Conservation (phyloP, 257 asterid species). For the Jaltomata sinuosa region DNA sequence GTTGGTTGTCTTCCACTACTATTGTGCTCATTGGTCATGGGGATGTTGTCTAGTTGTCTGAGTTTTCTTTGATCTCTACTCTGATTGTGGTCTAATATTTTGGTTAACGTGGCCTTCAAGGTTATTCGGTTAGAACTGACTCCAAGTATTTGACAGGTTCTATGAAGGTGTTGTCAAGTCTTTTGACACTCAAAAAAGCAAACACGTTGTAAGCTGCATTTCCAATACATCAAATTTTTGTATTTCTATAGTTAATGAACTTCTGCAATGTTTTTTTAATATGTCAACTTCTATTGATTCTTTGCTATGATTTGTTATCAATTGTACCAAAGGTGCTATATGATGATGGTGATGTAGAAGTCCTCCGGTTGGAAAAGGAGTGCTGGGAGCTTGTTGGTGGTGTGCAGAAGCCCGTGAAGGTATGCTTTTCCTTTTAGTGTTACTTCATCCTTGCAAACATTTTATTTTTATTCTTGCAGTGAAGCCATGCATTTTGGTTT, state of each 20-base stretch:
- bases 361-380: constrained; percentile 43
- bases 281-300: not conserved
- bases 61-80: not conserved
- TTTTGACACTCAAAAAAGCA: constrained; percentile 66
- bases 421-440: constrained; percentile 4
- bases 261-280: not conserved
- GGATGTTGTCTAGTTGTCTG: not conserved
- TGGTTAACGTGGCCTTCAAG: not conserved
- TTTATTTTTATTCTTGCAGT: not conserved
- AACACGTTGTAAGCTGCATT: constrained; percentile 70
- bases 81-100: not conserved
- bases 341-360: constrained; percentile 50
- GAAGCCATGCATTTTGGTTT: not conserved
- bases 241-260: not conserved
- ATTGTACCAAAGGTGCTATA: constrained; percentile 29
- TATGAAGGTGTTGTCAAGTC: constrained; percentile 90
- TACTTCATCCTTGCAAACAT: not conserved
- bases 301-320: not conserved
- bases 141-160: constrained; percentile 36
- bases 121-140: not conserved
- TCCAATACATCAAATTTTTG: constrained; percentile 8
- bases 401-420: constrained; percentile 33
- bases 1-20: not conserved
- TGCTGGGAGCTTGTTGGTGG: constrained; percentile 36
- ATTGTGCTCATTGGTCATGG: not conserved